A percentile compares a stretch with the other conserved stretches of the same genome.
phyloP scores from a whole-genome alignment of 2,329 filamentous ascomycete species.

The Botrytis hyacinthi region DNA sequence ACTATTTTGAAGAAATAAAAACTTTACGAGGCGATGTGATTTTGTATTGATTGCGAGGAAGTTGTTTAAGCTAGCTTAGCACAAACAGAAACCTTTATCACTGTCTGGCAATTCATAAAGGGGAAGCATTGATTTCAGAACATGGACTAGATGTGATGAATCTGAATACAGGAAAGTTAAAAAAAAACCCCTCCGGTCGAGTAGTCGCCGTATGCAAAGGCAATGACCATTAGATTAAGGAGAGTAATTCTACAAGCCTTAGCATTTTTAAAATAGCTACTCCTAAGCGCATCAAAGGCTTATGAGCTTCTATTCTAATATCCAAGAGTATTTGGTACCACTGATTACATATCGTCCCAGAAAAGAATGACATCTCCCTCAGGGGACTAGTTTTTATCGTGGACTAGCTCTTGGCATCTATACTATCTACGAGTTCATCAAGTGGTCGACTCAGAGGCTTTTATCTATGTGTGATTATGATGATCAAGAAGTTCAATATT shows the following conservation, averaged over 20 bases:
- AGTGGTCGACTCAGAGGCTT: neutral
- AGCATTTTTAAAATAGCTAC: neutral
- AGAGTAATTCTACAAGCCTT: neutral
- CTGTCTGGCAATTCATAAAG: neutral
- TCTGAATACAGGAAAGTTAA: neutral
- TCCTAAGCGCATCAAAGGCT: neutral
- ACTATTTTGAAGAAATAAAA: too few species aligned
- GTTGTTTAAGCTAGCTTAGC: neutral
- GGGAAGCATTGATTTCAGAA: neutral
- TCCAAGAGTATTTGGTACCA: neutral
- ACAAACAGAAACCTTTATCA: neutral
- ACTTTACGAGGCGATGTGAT: neutral
- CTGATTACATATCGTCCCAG: too few species aligned
- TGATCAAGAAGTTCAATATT: neutral
- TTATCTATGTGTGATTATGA: neutral
- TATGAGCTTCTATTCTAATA: neutral
- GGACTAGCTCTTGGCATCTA: neutral
- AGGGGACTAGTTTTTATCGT: neutral
- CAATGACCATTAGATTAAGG: neutral
- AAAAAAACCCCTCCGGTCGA: neutral
- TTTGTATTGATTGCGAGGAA: too few species aligned
- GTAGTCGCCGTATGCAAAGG: neutral
- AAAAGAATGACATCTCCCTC: neutral
- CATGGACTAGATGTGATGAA: neutral
- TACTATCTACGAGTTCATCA: neutral